Base-by-base conservation (phyloP, 805 yeast genomes). In the Candida namnaoensis region DNA sequence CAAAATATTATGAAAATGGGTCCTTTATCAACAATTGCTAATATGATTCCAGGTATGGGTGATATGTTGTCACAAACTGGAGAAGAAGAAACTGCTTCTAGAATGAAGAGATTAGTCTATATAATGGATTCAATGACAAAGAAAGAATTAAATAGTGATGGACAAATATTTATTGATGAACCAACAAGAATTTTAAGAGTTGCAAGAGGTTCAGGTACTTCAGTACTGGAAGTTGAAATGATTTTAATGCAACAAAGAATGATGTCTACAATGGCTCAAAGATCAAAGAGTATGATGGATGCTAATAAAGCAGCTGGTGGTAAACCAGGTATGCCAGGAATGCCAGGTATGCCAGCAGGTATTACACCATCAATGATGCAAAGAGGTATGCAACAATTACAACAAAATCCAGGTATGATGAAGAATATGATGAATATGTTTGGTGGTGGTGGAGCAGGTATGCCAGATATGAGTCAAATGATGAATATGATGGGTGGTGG, bases 71-170 rank as follows among this genome's bases (percentile, higher is more conserved):
- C 74, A 40, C 91, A 86, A 60, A 80, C 87, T 36, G 93, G 95
- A 26, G 97, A 88, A 58, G 96, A 88, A 52, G 98, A 93, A 54
- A 82, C 96, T 0, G 76, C 87, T n/a, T 72, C 75, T 42, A 74
- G 82, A 56, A 71, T 91, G 67, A 91, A 90, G 59, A 73, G 82
- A 48, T 88, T 91, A 95, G 80, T 91, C 37, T 90, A 76, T 54
- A 81, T 91, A 27, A 76, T 91, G 84, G 99, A 91, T 61, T 88
- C 97, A 3, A 91, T 91, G 99, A 91, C 96, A 1, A 81, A 80
- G 49, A 70, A 82, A 55, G 99, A 91, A 66, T 74, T 91, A 46
- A 95, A 88, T 53, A 76, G 87, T 48, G 98, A 91, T 60, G 98
- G 98, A 1, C 68, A 78, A 45, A 64, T 85, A 19, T 88, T 91